These are phyloP conservation scores for Mycena capillaripes DNA, from an alignment of 768 basidiomycete species.

Conservation along the genomic window DNA sequence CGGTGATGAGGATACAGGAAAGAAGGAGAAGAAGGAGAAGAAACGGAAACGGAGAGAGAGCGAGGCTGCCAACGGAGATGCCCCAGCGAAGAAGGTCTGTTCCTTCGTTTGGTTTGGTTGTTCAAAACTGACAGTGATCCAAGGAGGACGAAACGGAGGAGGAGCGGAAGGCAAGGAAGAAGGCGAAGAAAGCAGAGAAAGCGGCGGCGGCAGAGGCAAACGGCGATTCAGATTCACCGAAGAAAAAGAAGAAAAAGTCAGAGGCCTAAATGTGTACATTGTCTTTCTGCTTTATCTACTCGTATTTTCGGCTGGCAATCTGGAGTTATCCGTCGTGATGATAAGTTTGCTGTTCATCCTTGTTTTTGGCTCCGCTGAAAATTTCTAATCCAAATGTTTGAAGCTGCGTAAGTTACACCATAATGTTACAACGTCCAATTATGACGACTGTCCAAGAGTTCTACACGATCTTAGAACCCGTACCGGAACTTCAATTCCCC, in stretches of 20 bases:
- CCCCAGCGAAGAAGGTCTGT: constrained; percentile 48
- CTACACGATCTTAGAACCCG: constrained; percentile 5
- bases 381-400: no score
- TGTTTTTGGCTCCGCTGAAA: no score
- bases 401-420: no score
- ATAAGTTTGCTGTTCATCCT: no score
- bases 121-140: constrained; percentile 23
- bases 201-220: constrained; percentile 59
- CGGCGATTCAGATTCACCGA: constrained; percentile 57
- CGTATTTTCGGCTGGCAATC: no score
- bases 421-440: no score
- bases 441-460: no score
- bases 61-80: constrained; percentile 58
- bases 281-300: constrained; percentile 31
- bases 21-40: constrained; percentile 48
- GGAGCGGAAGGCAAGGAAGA: constrained; percentile 85
- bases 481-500: constrained; percentile 21
- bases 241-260: constrained; percentile 73
- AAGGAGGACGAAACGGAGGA: constrained; percentile 80
- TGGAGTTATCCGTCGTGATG: no score
- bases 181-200: constrained; percentile 85
- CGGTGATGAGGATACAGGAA: constrained; percentile 48
- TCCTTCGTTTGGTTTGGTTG: constrained; percentile 9
- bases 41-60: constrained; percentile 70
- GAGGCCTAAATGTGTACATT: constrained; percentile 49